These are phyloP conservation scores for Collybiopsis luxurians DNA, from an alignment of 768 basidiomycete species.

Conservation along the genomic window DNA sequence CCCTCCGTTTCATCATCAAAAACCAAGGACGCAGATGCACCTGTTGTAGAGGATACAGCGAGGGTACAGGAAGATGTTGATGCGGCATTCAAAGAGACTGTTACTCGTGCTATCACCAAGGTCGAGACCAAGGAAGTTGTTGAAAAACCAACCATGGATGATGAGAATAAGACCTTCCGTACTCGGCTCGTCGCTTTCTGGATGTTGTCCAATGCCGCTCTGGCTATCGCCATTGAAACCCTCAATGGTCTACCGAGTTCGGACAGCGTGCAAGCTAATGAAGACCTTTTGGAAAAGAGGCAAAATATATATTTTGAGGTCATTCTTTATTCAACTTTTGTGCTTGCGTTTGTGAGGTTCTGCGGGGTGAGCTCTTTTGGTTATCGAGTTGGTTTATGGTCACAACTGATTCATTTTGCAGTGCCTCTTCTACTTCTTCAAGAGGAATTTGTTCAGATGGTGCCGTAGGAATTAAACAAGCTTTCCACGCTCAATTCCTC, in stretches of 20 bases:
- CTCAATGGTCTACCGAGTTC: slow-evolving; percentile 57
- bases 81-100: slow-evolving; percentile 87
- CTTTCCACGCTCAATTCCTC: slow-evolving; percentile 2
- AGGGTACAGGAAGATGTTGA: slow-evolving; percentile 88
- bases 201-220: slow-evolving; percentile 70
- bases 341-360: slow-evolving; percentile 69
- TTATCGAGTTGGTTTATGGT: not conserved
- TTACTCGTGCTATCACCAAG: slow-evolving; percentile 82
- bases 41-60: slow-evolving; percentile 84
- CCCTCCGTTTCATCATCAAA: slow-evolving; percentile 89
- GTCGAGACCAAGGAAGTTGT: slow-evolving; percentile 58
- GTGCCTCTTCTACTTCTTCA: slow-evolving; percentile 84
- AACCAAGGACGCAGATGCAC: slow-evolving; percentile 65
- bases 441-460: slow-evolving; percentile 77
- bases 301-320: slow-evolving; percentile 67
- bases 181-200: slow-evolving; percentile 82
- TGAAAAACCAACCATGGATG: slow-evolving; percentile 85
- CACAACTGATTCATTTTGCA: slow-evolving; percentile 24
- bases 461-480: slow-evolving; percentile 67
- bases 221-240: slow-evolving; percentile 76
- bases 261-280: slow-evolving; percentile 35
- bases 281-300: slow-evolving; percentile 36
- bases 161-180: slow-evolving; percentile 90
- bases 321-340: slow-evolving; percentile 81
- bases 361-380: slow-evolving; percentile 53